Conservation (phyloP, 2,329 filamentous ascomycete genomes). For the Lizonia empirigonia region DNA sequence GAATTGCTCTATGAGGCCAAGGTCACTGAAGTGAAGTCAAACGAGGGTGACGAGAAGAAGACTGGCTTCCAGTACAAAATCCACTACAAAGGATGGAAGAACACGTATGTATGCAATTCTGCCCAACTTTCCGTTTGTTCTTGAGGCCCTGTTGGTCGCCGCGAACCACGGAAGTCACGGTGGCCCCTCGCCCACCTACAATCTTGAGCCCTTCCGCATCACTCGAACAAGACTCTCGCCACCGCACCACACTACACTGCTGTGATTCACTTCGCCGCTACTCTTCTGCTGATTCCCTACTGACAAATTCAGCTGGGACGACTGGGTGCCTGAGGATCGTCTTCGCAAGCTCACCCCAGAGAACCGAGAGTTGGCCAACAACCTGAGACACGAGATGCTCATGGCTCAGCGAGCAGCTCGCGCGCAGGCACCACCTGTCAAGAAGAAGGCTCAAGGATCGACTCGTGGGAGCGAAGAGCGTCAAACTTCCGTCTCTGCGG, state of each 20-base stretch:
- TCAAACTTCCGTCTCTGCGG: conserved; percentile 61
- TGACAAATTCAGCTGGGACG: conserved; percentile 75
- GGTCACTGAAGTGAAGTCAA: conserved; percentile 76
- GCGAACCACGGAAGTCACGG: conserved; percentile 12
- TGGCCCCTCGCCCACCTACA: conserved; percentile 17
- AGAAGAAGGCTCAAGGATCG: conserved; percentile 65
- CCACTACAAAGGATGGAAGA: conserved; percentile 99
- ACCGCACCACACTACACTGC: neutral
- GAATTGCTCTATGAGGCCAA: conserved; percentile 98
- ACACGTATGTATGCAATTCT: conserved; percentile 67
- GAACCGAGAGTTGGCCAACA: conserved; percentile 84
- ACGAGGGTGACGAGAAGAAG: conserved; percentile 68
- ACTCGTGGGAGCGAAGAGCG: conserved; percentile 79
- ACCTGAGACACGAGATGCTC: conserved; percentile 72
- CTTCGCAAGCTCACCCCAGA: conserved; percentile 94
- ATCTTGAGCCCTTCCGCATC: conserved; percentile 22
- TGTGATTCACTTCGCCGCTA: neutral
- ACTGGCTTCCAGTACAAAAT: conserved; percentile 86
- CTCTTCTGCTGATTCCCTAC: neutral
- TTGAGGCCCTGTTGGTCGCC: neutral
- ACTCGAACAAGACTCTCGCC: neutral
- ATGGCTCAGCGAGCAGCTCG: conserved; percentile 58
- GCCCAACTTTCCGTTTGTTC: conserved; percentile 3
- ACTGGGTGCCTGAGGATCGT: conserved; percentile 94
- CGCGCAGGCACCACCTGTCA: conserved; percentile 52